A percentile compares a stretch with the other conserved stretches of the same genome.
These are phyloP conservation scores for Cladobotryum protrusum DNA, from an alignment of 2,329 filamentous ascomycete species.

Conservation along the genomic window DNA sequence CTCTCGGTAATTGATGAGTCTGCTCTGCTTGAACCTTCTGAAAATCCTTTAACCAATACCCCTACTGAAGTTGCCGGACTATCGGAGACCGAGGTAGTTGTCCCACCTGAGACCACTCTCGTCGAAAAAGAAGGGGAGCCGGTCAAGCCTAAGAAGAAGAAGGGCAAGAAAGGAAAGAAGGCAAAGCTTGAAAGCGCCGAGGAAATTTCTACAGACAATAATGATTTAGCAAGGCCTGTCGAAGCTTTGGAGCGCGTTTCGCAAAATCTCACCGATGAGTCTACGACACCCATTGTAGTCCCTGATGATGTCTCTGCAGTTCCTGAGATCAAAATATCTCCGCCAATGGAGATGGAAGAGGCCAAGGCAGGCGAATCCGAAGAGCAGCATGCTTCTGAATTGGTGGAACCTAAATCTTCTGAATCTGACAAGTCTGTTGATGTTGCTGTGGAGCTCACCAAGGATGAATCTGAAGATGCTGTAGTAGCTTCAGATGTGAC, in stretches of 20 bases:
- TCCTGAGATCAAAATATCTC: no score
- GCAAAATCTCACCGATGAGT: no score
- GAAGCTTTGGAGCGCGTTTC: neutral
- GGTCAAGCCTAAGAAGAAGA: constrained; percentile 20
- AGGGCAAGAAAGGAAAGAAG: constrained; percentile 34
- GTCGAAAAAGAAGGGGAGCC: constrained; percentile 14
- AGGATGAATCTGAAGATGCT: no score
- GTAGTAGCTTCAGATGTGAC: no score
- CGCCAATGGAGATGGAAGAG: no score
- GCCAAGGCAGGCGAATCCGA: no score
- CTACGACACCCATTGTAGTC: no score
- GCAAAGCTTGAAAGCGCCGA: constrained; percentile 7
- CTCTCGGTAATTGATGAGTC: neutral
- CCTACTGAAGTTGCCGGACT: neutral
- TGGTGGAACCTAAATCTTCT: no score
- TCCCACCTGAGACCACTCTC: constrained; percentile 4
- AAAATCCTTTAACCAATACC: neutral
- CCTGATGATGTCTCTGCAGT: no score
- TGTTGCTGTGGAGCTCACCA: no score
- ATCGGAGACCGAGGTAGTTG: neutral
- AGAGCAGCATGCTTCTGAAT: no score
- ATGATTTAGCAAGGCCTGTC: neutral
- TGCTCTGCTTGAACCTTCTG: neutral
- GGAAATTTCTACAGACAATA: constrained; percentile 2
- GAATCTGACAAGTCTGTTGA: no score